Conservation (phyloP, 2,329 filamentous ascomycete species). For the Fusarium aywerte region DNA sequence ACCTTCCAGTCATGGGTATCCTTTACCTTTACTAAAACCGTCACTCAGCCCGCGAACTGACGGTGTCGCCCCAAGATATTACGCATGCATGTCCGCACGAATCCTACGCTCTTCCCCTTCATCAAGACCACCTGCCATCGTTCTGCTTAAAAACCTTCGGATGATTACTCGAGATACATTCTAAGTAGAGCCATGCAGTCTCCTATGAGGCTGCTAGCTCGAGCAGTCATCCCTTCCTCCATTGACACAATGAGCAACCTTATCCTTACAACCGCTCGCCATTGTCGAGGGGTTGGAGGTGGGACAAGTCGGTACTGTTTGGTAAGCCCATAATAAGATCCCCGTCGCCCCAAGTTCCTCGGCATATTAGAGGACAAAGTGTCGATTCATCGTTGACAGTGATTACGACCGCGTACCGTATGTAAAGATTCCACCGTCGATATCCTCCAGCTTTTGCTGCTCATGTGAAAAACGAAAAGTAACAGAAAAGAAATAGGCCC, state of each 20-base stretch:
- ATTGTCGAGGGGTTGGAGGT: constrained; percentile 26
- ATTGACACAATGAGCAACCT: constrained; percentile 40
- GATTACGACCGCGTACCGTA: constrained; percentile 37
- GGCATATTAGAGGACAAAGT: constrained; percentile 39
- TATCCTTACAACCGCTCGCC: constrained; percentile 31
- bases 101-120: constrained; percentile 41
- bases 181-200: constrained; percentile 44
- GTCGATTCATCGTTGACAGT: constrained; percentile 38
- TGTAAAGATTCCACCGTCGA: constrained; percentile 35
- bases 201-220: constrained; percentile 28
- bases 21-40: constrained; percentile 27
- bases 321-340: constrained; percentile 32
- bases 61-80: constrained; percentile 30
- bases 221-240: constrained; percentile 28
- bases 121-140: constrained; percentile 43
- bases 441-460: constrained; percentile 45
- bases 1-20: constrained; percentile 19
- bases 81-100: constrained; percentile 39
- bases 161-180: constrained; percentile 49
- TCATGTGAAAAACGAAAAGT: constrained; percentile 35
- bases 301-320: constrained; percentile 30
- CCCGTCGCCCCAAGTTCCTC: constrained; percentile 33
- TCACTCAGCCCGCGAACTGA: constrained; percentile 17
- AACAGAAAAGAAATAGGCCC: constrained; percentile 37
- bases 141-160: constrained; percentile 44